These are phyloP conservation scores for Biscogniauxia marginata DNA, from an alignment of 2,329 filamentous ascomycete genomes.

Conservation along the genomic window DNA sequence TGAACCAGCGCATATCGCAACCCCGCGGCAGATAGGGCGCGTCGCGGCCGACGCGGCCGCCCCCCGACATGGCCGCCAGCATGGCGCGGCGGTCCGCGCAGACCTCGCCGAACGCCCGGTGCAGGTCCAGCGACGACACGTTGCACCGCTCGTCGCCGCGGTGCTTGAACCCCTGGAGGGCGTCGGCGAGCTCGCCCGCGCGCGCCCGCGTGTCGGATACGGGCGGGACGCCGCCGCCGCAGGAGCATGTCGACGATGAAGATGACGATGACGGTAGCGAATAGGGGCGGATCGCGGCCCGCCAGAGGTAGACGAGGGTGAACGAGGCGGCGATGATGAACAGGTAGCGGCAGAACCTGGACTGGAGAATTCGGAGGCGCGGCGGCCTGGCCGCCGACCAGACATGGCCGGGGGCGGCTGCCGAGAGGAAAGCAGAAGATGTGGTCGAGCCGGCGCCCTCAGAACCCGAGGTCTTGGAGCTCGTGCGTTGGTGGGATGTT, in stretches of 20 bases:
- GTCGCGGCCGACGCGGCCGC: constrained; percentile 44
- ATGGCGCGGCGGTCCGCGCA: constrained; percentile 37
- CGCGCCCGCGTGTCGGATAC: constrained; percentile 5
- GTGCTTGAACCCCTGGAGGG: constrained; percentile 42
- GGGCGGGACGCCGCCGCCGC: background rate
- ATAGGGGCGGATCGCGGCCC: background rate
- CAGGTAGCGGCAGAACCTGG: constrained; percentile 2
- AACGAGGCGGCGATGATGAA: background rate
- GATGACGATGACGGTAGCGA: too few species aligned
- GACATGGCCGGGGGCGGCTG: background rate
- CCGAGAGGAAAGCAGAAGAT: constrained; percentile 1
- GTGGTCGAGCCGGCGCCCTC: background rate
- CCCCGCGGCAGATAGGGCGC: constrained; percentile 43
- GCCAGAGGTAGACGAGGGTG: background rate
- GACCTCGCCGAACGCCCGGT: constrained; percentile 33
- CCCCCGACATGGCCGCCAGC: constrained; percentile 41
- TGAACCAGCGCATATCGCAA: constrained; percentile 49
- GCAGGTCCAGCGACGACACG: constrained; percentile 44
- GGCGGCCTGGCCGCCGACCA: constrained; percentile 4
- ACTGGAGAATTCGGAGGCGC: constrained; percentile 1
- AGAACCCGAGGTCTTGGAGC: constrained; percentile 1
- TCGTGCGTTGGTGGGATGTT: background rate
- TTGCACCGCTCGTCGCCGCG: constrained; percentile 38
- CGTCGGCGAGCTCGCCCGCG: constrained; percentile 30
- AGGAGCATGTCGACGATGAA: too few species aligned